phyloP scores from a whole-genome alignment of 2,329 filamentous ascomycete genomes.

The Neonectria coccinea region DNA sequence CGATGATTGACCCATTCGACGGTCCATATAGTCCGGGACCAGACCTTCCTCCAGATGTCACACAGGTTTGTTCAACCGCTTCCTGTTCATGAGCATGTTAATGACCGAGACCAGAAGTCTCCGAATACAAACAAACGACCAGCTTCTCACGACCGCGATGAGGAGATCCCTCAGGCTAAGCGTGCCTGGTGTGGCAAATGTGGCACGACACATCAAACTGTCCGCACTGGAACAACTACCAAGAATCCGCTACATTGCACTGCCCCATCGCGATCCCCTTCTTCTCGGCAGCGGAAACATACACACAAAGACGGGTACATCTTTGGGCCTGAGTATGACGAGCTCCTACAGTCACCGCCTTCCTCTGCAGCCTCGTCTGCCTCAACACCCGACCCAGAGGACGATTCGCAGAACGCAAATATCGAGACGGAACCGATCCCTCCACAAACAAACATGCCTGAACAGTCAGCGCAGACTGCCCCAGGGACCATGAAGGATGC shows the following conservation, averaged over 20 bases:
- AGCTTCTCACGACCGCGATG: not conserved
- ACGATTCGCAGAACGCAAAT: too few relatives aligned
- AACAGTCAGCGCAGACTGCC: not conserved
- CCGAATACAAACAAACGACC: not conserved
- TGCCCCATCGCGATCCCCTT: not conserved
- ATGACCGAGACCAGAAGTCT: not conserved
- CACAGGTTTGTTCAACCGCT: not conserved
- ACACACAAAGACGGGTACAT: not conserved
- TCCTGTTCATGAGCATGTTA: not conserved
- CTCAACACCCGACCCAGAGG: not conserved
- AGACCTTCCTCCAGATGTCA: not conserved
- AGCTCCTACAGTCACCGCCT: not conserved
- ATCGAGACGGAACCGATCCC: not conserved
- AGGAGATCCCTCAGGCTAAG: not conserved
- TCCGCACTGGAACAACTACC: not conserved
- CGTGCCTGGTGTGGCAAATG: not conserved
- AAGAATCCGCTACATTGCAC: not conserved
- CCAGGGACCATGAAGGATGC: not conserved
- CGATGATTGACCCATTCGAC: slow-evolving; percentile 3
- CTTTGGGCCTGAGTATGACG: not conserved
- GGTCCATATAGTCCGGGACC: not conserved
- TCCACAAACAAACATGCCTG: not conserved
- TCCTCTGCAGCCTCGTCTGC: not conserved
- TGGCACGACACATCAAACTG: not conserved
- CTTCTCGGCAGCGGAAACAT: not conserved